Conservation (phyloP, 75 land plant species). For the Gnetum montanum region DNA sequence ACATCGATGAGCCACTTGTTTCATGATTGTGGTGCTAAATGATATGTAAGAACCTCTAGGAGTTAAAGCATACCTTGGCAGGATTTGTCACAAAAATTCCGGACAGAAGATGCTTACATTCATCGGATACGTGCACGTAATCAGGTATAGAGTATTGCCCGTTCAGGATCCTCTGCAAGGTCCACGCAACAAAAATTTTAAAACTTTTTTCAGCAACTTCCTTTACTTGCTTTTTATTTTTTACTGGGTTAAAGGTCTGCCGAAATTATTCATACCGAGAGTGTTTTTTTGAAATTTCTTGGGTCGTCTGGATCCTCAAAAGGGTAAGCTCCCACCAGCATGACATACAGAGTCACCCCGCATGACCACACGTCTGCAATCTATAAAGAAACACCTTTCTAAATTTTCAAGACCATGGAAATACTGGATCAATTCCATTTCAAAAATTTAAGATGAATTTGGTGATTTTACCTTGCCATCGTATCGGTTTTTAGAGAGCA, state of each 20-base stretch:
- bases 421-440: neutral
- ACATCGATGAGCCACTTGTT: neutral
- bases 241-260: no score
- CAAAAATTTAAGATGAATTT: no score
- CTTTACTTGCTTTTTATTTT: neutral
- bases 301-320: constrained; percentile 93
- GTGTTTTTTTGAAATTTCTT: constrained; percentile 70
- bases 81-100: constrained; percentile 70
- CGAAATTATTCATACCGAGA: no score
- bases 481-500: constrained; percentile 34
- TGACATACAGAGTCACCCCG: constrained; percentile 87
- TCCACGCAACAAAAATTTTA: neutral
- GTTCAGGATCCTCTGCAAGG: constrained; percentile 51
- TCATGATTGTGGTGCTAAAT: neutral
- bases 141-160: constrained; percentile 74
- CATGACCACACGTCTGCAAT: constrained; percentile 95
- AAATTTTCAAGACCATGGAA: neutral
- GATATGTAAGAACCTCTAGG: no score
- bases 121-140: constrained; percentile 55
- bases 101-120: constrained; percentile 65
- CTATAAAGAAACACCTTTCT: constrained; percentile 18
- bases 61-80: constrained; percentile 49
- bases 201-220: neutral
- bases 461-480: constrained; percentile 49
- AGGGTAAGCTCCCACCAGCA: constrained; percentile 89